Evolutionary conservation across 257 asterid species (phyloP).

Genomic region (Scutellaria galericulata): DNA sequence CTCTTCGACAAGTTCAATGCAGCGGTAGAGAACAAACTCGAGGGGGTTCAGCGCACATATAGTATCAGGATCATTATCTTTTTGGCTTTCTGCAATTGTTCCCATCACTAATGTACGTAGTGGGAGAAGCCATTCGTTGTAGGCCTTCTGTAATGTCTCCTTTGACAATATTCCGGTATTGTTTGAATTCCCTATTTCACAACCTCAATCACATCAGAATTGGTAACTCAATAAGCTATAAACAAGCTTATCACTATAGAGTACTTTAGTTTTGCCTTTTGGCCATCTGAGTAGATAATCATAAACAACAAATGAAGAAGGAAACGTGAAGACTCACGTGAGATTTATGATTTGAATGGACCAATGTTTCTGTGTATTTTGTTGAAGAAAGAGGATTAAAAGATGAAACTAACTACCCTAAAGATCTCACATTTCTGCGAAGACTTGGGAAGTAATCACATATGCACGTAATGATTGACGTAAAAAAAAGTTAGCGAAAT

Average conservation of each 20-base stretch:
- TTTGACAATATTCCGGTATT: constrained; percentile 56
- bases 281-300: too few relatives aligned
- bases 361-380: too few relatives aligned
- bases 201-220: constrained; percentile 1
- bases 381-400: too few relatives aligned
- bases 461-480: not conserved
- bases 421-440: not conserved
- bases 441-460: not conserved
- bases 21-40: constrained; percentile 72
- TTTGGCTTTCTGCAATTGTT: constrained; percentile 49
- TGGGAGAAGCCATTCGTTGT: constrained; percentile 86
- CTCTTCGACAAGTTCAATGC: constrained; percentile 81
- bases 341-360: too few relatives aligned
- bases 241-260: not conserved
- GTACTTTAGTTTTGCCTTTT: not conserved
- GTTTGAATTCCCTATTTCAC: constrained; percentile 73
- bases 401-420: not conserved
- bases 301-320: too few relatives aligned
- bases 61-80: constrained; percentile 37
- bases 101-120: constrained; percentile 62
- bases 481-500: not conserved
- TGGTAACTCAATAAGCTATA: not conserved
- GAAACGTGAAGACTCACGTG: too few relatives aligned
- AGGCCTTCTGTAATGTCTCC: constrained; percentile 58
- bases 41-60: constrained; percentile 73